These are phyloP conservation scores for Aspergillus pseudotamarii DNA, from an alignment of 2,329 filamentous ascomycete genomes.

Conservation along the genomic window DNA sequence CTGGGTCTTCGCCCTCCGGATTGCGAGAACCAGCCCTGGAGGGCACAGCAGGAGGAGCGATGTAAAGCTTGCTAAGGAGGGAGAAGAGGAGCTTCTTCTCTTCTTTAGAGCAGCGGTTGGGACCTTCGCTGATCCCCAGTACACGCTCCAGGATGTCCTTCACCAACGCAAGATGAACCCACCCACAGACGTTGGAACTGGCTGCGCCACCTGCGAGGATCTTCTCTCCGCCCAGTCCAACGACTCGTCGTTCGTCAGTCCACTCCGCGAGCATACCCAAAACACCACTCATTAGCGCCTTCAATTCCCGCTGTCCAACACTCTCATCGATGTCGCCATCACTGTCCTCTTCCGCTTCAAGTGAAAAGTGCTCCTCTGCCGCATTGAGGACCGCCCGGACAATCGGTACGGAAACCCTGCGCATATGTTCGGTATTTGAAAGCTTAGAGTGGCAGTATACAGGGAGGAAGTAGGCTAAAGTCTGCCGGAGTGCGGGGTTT, in stretches of 20 bases:
- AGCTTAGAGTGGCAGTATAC: conserved; percentile 87
- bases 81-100: conserved; percentile 81
- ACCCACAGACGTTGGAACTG: conserved; percentile 63
- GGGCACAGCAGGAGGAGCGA: conserved; percentile 65
- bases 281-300: conserved; percentile 69
- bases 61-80: conserved; percentile 79
- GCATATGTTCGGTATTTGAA: conserved; percentile 83
- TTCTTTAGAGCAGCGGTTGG: conserved; percentile 58
- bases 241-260: conserved; percentile 85
- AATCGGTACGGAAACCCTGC: conserved; percentile 70
- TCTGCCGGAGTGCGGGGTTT: conserved; percentile 83
- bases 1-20: conserved; percentile 64
- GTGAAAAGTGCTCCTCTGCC: conserved; percentile 66
- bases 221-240: conserved; percentile 60
- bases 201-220: conserved; percentile 54
- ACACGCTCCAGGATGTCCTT: conserved; percentile 76
- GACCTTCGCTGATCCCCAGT: conserved; percentile 49
- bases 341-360: conserved; percentile 73
- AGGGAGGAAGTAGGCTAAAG: conserved; percentile 89
- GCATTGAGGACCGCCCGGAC: conserved; percentile 68
- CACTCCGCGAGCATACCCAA: conserved; percentile 83
- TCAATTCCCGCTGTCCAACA: conserved; percentile 66
- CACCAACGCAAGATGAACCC: conserved; percentile 80
- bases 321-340: conserved; percentile 74
- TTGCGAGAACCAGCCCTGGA: conserved; percentile 40